A percentile compares a stretch with the other conserved stretches of the same genome.
phyloP scores from a whole-genome alignment of 139 green algal species.

The Chlorella sp. region DNA sequence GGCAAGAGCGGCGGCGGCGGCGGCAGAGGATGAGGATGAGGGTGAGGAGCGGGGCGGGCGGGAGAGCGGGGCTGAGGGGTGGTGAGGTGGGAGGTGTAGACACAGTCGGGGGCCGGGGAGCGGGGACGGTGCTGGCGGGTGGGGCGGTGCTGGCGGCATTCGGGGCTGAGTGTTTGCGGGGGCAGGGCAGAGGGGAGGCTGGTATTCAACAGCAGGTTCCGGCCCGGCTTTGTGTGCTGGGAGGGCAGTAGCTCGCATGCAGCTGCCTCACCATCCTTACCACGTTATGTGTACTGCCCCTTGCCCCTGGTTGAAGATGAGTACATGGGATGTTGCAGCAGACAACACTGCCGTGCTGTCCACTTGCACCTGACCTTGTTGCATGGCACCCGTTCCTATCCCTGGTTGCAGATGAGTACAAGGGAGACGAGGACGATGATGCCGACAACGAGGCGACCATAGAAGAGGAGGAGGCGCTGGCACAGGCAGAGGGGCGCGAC shows the following conservation, averaged over 20 bases:
- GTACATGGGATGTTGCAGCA: constrained; percentile 11
- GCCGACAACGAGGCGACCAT: constrained; percentile 75
- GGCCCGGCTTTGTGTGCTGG: too few species aligned
- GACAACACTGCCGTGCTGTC: too few species aligned
- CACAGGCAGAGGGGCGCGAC: constrained; percentile 45
- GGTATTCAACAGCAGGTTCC: too few species aligned
- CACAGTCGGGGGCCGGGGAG: background rate
- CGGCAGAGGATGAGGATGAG: constrained; percentile 26
- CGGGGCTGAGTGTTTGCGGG: too few species aligned
- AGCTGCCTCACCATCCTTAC: background rate
- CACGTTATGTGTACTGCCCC: too few species aligned
- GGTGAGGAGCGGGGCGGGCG: background rate
- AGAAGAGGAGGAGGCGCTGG: constrained; percentile 72
- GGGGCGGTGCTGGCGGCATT: too few species aligned
- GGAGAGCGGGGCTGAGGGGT: too few species aligned
- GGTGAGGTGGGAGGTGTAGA: background rate
- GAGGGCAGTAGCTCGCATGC: too few species aligned
- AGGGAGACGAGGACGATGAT: constrained; percentile 39
- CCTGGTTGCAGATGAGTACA: constrained; percentile 25
- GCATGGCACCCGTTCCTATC: too few species aligned
- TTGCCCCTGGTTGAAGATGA: constrained; percentile 4
- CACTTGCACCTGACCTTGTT: too few species aligned
- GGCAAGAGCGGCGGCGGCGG: constrained; percentile 2
- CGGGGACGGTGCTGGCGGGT: too few species aligned
- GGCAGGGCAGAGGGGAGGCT: too few species aligned